These are phyloP conservation scores for Fusarium camptoceras DNA, from an alignment of 2,329 filamentous ascomycete genomes.

Conservation along the genomic window DNA sequence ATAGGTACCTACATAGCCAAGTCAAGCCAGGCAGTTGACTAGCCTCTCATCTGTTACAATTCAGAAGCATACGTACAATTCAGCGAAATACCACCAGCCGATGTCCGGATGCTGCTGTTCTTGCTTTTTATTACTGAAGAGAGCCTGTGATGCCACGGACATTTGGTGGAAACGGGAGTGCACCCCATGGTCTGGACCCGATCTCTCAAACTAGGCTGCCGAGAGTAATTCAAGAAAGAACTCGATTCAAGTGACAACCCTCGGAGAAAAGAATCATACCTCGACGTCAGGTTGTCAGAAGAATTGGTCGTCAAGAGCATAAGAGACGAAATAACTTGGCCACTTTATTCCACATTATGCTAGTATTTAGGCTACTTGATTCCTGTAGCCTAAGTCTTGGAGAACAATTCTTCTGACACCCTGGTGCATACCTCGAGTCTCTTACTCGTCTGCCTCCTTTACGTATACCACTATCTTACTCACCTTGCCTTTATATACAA, in stretches of 20 bases:
- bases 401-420: no score
- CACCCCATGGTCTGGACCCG: conserved; percentile 1
- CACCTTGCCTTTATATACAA: neutral
- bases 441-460: conserved; percentile 11
- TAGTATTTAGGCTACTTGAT: no score
- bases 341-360: no score
- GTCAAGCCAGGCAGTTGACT: neutral
- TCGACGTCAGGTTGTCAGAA: no score
- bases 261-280: neutral
- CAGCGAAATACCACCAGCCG: conserved; percentile 6
- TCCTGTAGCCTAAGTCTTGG: no score
- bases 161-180: conserved; percentile 11
- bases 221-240: neutral
- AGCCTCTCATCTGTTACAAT: neutral
- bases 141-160: conserved; percentile 16
- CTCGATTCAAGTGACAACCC: neutral
- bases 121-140: conserved; percentile 23
- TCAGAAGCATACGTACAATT: neutral
- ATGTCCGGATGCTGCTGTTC: conserved; percentile 7
- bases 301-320: no score
- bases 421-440: neutral
- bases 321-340: no score
- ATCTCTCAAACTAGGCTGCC: neutral
- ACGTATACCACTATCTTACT: neutral
- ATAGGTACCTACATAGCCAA: conserved; percentile 1